These are phyloP conservation scores for Medakamo hakoo DNA, from an alignment of 139 green algal genomes.

Conservation along the genomic window DNA sequence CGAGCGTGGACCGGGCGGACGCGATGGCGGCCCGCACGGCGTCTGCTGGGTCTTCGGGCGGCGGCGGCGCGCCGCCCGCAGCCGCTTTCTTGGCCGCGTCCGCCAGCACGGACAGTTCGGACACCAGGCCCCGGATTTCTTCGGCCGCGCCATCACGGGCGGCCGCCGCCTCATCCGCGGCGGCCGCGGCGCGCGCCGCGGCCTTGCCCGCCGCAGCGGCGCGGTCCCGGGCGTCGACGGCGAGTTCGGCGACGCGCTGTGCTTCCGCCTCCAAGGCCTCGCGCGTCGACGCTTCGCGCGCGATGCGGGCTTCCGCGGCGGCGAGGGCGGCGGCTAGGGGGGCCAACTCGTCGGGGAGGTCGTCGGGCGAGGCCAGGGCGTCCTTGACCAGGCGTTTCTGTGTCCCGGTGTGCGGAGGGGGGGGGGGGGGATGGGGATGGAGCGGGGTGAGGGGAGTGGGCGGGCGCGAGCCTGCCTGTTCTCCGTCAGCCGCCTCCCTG, in stretches of 20 bases:
- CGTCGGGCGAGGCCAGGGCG: no score
- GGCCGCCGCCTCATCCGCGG: slow-evolving; percentile 4
- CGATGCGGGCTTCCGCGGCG: slow-evolving; percentile 3
- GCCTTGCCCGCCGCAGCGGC: slow-evolving; percentile 1
- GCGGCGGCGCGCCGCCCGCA: background rate
- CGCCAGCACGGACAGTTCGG: background rate
- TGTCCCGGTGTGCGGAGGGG: no score
- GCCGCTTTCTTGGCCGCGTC: background rate
- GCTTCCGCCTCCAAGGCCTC: slow-evolving; percentile 37
- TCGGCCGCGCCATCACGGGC: slow-evolving; percentile 2
- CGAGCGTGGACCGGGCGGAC: background rate
- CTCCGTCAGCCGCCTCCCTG: no score
- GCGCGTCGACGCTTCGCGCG: slow-evolving; percentile 17
- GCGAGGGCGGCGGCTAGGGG: slow-evolving; percentile 16
- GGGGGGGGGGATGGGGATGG: no score
- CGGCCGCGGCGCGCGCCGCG: slow-evolving; percentile 3
- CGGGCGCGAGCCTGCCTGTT: no score
- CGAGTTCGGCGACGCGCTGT: slow-evolving; percentile 39
- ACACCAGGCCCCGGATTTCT: slow-evolving; percentile 1
- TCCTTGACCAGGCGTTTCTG: no score
- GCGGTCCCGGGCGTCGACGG: slow-evolving; percentile 23
- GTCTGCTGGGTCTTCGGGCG: background rate
- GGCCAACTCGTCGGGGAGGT: slow-evolving; percentile 11
- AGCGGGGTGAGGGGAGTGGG: no score
- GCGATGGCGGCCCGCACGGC: background rate